Evolutionary conservation across 192 early-diverging fungal genomes (phyloP).

Genomic region (Linnemannia elongata): DNA sequence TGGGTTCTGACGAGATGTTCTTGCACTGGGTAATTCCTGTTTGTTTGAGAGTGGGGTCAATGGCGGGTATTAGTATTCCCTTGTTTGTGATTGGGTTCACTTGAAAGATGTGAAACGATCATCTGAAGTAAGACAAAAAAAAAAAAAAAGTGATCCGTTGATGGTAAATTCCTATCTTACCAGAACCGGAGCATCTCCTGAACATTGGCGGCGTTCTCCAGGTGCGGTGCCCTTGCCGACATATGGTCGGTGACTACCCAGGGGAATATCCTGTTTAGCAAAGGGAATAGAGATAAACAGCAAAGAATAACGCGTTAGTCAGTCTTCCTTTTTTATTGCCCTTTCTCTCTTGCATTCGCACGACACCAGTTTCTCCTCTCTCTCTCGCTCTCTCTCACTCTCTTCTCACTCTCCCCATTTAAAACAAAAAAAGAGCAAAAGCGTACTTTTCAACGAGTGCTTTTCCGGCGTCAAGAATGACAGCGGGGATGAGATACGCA

Average conservation of each 20-base stretch:
- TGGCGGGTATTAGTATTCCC: neutral
- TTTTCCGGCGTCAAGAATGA: conserved; percentile 26
- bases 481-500: conserved; percentile 32
- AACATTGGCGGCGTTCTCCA: conserved; percentile 52
- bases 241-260: conserved; percentile 46
- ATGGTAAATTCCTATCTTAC: conserved; percentile 13
- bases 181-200: conserved; percentile 61
- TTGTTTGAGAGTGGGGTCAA: neutral
- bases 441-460: conserved; percentile 41
- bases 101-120: neutral
- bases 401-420: too few species aligned
- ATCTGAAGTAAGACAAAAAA: neutral
- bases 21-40: conserved; percentile 86
- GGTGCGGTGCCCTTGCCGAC: conserved; percentile 37
- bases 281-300: neutral
- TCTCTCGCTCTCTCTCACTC: neutral
- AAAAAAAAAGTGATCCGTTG: too few species aligned
- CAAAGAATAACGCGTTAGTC: neutral
- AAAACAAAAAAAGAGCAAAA: neutral
- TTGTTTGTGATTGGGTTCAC: neutral
- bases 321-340: neutral
- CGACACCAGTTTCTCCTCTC: neutral
- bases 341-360: too few species aligned
- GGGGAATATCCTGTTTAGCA: conserved; percentile 38
- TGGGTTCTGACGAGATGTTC: conserved; percentile 88